Evolutionary conservation across 768 basidiomycete species (phyloP).

Genomic region (Lactarius hatsudake): DNA sequence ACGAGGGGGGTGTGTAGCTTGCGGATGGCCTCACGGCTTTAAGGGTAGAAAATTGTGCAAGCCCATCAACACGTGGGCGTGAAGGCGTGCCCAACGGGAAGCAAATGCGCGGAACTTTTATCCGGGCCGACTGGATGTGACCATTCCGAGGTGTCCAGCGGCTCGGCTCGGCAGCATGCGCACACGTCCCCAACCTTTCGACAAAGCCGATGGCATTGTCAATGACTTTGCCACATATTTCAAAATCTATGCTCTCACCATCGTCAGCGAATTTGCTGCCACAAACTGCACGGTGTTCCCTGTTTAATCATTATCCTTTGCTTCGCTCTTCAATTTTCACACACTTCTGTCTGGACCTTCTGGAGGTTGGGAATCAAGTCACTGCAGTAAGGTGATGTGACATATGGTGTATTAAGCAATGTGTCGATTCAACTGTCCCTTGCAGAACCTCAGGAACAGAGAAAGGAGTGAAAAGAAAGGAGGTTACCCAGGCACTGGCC

Average conservation of each 20-base stretch:
- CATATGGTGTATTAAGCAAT: background rate
- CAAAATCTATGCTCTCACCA: background rate
- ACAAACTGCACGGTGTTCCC: background rate
- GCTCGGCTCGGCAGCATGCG: background rate
- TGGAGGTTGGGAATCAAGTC: background rate
- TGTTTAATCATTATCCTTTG: background rate
- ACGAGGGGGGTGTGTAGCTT: constrained; percentile 24
- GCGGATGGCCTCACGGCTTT: constrained; percentile 23
- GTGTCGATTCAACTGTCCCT: background rate
- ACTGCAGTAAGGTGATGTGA: background rate
- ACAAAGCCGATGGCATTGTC: background rate
- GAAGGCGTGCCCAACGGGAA: background rate
- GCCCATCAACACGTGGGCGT: constrained; percentile 13
- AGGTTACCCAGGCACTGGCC: too few species aligned
- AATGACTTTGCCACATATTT: background rate
- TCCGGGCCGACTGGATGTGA: background rate
- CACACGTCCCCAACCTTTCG: background rate
- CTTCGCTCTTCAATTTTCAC: background rate
- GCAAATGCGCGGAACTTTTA: background rate
- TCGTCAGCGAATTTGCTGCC: background rate
- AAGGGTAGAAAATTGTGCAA: constrained; percentile 19
- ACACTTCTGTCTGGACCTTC: background rate
- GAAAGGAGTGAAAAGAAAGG: background rate
- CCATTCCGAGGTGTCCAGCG: background rate
- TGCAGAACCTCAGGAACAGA: background rate